Conservation (phyloP, 2,329 filamentous ascomycete genomes). For the Scytalidium lignicola region DNA sequence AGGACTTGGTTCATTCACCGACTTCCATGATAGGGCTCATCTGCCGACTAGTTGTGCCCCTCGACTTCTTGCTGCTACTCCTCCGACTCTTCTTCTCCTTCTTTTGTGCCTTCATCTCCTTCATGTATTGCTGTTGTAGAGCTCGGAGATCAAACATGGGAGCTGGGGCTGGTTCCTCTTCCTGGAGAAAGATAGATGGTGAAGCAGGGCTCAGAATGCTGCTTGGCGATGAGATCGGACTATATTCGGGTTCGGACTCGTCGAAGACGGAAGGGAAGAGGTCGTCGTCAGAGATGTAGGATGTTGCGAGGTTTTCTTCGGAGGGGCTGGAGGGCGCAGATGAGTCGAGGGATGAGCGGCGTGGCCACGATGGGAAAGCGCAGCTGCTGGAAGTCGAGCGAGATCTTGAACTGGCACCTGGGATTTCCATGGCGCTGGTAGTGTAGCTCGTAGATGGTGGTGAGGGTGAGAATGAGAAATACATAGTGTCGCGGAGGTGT, state of each 20-base stretch:
- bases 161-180: slow-evolving; percentile 10
- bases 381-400: slow-evolving; percentile 30
- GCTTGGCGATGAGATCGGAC: slow-evolving; percentile 7
- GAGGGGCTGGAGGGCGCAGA: slow-evolving; percentile 9
- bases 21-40: slow-evolving; percentile 54
- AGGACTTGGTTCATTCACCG: slow-evolving; percentile 30
- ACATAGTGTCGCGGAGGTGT: slow-evolving; percentile 1
- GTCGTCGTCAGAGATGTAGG: slow-evolving; percentile 55
- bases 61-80: slow-evolving; percentile 23
- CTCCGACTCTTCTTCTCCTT: slow-evolving; percentile 22
- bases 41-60: slow-evolving; percentile 40
- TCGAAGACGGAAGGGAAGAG: slow-evolving; percentile 47
- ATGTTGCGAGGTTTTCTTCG: slow-evolving; percentile 16
- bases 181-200: slow-evolving; percentile 14
- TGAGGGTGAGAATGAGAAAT: slow-evolving; percentile 23
- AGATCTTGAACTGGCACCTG: slow-evolving; percentile 11
- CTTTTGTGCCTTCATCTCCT: slow-evolving; percentile 22
- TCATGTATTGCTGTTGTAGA: slow-evolving; percentile 12
- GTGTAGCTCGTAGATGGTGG: slow-evolving; percentile 19
- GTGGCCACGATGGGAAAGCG: slow-evolving; percentile 56
- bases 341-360: slow-evolving; percentile 42
- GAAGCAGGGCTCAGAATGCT: slow-evolving; percentile 19
- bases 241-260: slow-evolving; percentile 41
- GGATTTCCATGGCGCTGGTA: slow-evolving; percentile 22
- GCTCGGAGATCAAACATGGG: neutral